phyloP scores from a whole-genome alignment of 371 early-diverging fungal species.

The Mucor plumbeus region DNA sequence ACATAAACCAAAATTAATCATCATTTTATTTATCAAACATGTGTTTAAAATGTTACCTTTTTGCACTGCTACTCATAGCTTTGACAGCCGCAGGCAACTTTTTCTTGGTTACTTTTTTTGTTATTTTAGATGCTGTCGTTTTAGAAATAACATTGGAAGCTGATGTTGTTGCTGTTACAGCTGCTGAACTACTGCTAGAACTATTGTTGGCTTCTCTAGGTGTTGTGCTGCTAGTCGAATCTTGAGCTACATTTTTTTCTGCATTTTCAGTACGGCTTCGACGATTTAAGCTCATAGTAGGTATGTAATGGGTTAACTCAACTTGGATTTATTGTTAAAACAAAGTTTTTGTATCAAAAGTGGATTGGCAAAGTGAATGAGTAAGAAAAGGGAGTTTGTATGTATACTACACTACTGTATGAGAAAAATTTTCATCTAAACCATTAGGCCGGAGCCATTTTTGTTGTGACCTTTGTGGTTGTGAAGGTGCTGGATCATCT shows the following conservation, averaged over 20 bases:
- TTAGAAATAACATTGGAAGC: conserved; percentile 1
- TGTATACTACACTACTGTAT: neutral
- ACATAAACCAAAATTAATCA: neutral
- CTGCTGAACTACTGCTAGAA: conserved; percentile 26
- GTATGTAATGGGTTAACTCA: neutral
- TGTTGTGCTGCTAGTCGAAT: conserved; percentile 2
- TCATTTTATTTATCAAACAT: neutral
- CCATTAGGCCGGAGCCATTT: conserved; percentile 2
- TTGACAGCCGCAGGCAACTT: conserved; percentile 37
- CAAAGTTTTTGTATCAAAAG: neutral
- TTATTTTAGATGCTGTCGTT: neutral
- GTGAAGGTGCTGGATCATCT: neutral
- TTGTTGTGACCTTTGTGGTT: neutral
- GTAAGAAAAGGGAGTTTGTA: neutral
- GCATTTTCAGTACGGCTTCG: conserved; percentile 28
- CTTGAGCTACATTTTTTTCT: conserved; percentile 8
- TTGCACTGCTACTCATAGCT: conserved; percentile 61
- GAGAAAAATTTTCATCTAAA: conserved; percentile 1
- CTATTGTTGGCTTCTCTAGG: conserved; percentile 12
- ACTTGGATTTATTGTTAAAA: neutral
- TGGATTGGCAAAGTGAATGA: conserved; percentile 3
- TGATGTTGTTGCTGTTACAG: conserved; percentile 31
- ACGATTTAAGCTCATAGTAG: conserved; percentile 41
- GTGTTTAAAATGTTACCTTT: conserved; percentile 46
- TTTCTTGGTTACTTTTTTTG: conserved; percentile 32